These are phyloP conservation scores for Pascua sp. DNA, from an alignment of 1,284 basidiomycete species.

Conservation along the genomic window DNA sequence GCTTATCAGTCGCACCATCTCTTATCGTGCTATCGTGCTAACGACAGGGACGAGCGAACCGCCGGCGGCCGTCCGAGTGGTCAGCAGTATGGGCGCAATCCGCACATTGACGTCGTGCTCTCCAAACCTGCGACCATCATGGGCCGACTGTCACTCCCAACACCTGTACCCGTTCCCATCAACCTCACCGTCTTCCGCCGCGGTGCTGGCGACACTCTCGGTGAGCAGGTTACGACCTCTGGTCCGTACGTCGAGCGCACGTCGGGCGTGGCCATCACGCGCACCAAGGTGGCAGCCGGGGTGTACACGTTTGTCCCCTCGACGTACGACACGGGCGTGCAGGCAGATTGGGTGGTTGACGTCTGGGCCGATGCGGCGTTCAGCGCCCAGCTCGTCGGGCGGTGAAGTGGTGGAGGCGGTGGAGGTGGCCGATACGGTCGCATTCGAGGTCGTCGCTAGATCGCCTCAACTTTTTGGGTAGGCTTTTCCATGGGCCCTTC, in stretches of 20 bases:
- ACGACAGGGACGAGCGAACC: constrained; percentile 54
- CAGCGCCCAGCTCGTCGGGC: constrained; percentile 34
- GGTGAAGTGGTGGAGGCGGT: constrained; percentile 7
- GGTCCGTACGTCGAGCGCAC: constrained; percentile 71
- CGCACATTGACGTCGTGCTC: constrained; percentile 63
- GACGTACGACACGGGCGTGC: constrained; percentile 62
- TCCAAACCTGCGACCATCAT: constrained; percentile 58
- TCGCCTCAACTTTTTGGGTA: not conserved
- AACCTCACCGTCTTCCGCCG: constrained; percentile 48
- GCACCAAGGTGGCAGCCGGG: constrained; percentile 57
- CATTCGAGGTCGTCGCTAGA: not conserved
- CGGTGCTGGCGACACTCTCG: constrained; percentile 34
- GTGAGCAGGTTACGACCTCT: constrained; percentile 61
- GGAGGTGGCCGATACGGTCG: too few species aligned
- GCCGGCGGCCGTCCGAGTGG: constrained; percentile 67
- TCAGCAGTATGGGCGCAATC: constrained; percentile 63
- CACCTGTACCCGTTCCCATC: constrained; percentile 30
- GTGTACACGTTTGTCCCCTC: constrained; percentile 70
- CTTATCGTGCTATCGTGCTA: not conserved
- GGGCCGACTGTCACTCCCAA: constrained; percentile 36
- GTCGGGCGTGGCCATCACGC: constrained; percentile 64
- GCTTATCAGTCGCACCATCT: too few species aligned
- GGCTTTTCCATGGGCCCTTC: too few species aligned
- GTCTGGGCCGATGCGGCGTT: constrained; percentile 50
- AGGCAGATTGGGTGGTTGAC: constrained; percentile 60